Evolutionary conservation across 108 stramenopile genomes (phyloP).

Genomic region (Conticribra guillardii): DNA sequence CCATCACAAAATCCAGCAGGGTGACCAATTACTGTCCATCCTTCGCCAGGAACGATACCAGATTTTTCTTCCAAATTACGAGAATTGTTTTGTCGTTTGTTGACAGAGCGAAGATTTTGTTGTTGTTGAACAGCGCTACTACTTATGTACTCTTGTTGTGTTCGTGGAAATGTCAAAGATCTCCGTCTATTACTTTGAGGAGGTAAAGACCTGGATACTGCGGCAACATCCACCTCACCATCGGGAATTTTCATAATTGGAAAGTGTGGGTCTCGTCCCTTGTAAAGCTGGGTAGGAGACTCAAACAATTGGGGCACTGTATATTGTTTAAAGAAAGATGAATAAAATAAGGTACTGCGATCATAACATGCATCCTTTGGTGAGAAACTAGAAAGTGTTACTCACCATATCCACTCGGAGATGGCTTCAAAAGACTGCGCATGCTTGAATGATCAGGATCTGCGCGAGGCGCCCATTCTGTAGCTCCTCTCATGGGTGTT

Average conservation of each 20-base stretch:
- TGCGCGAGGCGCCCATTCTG: conserved; percentile 43
- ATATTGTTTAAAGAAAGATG: no score
- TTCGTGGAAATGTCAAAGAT: no score
- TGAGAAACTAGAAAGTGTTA: background rate
- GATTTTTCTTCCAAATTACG: background rate
- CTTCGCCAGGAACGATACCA: conserved; percentile 48
- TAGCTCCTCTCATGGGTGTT: conserved; percentile 40
- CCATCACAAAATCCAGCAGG: conserved; percentile 58
- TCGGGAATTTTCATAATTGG: conserved; percentile 27
- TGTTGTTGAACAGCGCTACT: no score
- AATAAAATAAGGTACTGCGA: conserved; percentile 5
- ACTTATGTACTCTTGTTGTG: no score
- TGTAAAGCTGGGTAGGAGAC: conserved; percentile 17
- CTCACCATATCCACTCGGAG: conserved; percentile 41
- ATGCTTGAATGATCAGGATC: conserved; percentile 30
- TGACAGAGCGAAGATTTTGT: background rate
- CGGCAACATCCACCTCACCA: conserved; percentile 42
- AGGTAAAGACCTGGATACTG: conserved; percentile 37
- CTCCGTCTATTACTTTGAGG: conserved; percentile 2
- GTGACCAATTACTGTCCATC: conserved; percentile 33
- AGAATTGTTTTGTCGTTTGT: conserved; percentile 2
- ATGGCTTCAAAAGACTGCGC: conserved; percentile 31
- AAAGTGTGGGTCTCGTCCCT: conserved; percentile 34
- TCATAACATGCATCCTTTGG: background rate
- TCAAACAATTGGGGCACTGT: background rate